Percentiles rank a stretch among this genome's conserved stretches.
These are phyloP conservation scores for Helotiales sp. DNA, from an alignment of 2,329 filamentous ascomycete species.

Conservation along the genomic window DNA sequence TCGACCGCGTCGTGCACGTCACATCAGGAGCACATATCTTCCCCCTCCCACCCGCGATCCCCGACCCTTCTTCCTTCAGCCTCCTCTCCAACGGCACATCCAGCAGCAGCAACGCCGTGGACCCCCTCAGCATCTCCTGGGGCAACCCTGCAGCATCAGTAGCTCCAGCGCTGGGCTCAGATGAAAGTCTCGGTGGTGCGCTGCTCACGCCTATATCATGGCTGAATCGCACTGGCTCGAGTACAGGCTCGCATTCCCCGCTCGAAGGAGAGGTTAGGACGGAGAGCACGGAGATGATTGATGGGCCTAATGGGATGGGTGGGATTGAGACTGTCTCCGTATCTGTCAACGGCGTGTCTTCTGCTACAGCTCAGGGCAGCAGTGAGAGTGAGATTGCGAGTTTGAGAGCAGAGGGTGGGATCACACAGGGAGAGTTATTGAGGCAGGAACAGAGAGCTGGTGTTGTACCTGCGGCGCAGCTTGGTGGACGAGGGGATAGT, in stretches of 20 bases:
- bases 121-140: conserved; percentile 52
- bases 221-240: conserved; percentile 57
- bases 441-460: conserved; percentile 86
- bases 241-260: conserved; percentile 45
- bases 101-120: conserved; percentile 39
- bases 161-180: conserved; percentile 63
- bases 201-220: conserved; percentile 93
- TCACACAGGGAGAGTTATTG: conserved; percentile 83
- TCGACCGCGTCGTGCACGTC: conserved; percentile 89
- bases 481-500: conserved; percentile 44
- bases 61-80: conserved; percentile 60
- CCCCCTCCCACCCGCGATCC: conserved; percentile 74
- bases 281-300: conserved; percentile 79
- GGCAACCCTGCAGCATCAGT: conserved; percentile 50
- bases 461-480: conserved; percentile 72
- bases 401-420: conserved; percentile 52
- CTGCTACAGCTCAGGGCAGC: conserved; percentile 45
- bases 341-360: conserved; percentile 71
- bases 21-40: conserved; percentile 82
- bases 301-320: conserved; percentile 78
- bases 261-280: conserved; percentile 68
- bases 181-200: conserved; percentile 88
- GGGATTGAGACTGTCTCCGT: conserved; percentile 82
- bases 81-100: conserved; percentile 63
- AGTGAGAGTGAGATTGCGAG: conserved; percentile 31